Evolutionary conservation across 371 early-diverging fungal genomes (phyloP).

Genomic region (Lichtheimia ornata): DNA sequence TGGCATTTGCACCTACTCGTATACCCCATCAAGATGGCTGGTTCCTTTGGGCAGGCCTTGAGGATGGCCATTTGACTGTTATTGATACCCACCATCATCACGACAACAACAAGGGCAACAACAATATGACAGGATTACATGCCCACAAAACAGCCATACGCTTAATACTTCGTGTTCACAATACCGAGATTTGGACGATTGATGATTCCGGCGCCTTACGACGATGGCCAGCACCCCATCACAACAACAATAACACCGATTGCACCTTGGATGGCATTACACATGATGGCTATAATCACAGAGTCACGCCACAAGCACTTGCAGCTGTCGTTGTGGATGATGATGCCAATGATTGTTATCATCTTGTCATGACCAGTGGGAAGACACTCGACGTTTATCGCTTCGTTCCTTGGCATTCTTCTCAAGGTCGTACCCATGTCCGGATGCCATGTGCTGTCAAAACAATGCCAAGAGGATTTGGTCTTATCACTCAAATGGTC

Average conservation of each 20-base stretch:
- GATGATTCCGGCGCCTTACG: slow-evolving; percentile 73
- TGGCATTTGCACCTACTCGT: slow-evolving; percentile 38
- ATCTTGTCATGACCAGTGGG: slow-evolving; percentile 23
- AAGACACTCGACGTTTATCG: slow-evolving; percentile 23
- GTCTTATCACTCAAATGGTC: slow-evolving; percentile 62
- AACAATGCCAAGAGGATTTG: slow-evolving; percentile 51
- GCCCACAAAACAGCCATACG: neutral
- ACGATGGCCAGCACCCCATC: slow-evolving; percentile 55
- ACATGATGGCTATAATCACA: slow-evolving; percentile 10
- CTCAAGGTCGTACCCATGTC: neutral
- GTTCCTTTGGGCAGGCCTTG: slow-evolving; percentile 64
- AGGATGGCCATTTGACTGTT: slow-evolving; percentile 61
- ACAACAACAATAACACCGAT: too few species aligned
- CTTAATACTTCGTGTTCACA: slow-evolving; percentile 58
- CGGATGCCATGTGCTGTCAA: slow-evolving; percentile 17
- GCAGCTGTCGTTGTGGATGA: slow-evolving; percentile 6
- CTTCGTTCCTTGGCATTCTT: slow-evolving; percentile 16
- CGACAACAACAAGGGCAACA: slow-evolving; percentile 48
- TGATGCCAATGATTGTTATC: slow-evolving; percentile 2
- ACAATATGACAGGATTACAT: neutral
- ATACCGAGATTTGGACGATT: slow-evolving; percentile 68
- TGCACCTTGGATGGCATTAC: slow-evolving; percentile 1
- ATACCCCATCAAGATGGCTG: slow-evolving; percentile 51
- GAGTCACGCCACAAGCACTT: slow-evolving; percentile 13
- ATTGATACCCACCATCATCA: slow-evolving; percentile 55